Evolutionary conservation across 192 early-diverging fungal genomes (phyloP), one percentile per base, ranked within the genome.

Genomic region (Backusella parvicylindrica): DNA sequence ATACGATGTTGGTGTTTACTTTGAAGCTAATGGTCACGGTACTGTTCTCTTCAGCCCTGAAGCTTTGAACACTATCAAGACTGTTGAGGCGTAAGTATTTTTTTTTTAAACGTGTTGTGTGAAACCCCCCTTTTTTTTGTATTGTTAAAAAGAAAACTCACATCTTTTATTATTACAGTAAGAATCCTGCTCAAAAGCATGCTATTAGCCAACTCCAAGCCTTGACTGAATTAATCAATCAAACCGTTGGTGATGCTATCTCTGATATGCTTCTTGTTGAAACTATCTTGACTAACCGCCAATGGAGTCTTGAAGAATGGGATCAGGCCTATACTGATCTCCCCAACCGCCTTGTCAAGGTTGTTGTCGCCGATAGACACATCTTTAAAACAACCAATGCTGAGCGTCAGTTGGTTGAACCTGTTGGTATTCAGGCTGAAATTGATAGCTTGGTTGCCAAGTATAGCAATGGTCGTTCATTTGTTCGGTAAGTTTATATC

Each of bases 1-100:
- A 77, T 99, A 95, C 84, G 95, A 97, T 82, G 92, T 99, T 75
- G 98, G 98, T 79, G 96, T 98, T 43, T 99, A 99, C 88, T 99
- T 99, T 92, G 98, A 99, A 84, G 98, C 98, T 49, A 99, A 99
- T 76, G 98, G 98, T 71, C 98, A 99, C 81, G 98, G 98, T 68
- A 99, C 98, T 21, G 93, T 98, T 60, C 86, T 99, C 73, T 99
- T 99, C 83, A 99, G 95, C 81, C 77, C 88, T 49, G 79, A 78
- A 4, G 93, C 93, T 18, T 82, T 90, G 68, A 91, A 92, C 71
- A 92, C 94, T 7, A 95, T 98, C 81, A 83, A 89, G 68, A 81
- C 84, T 16, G 71, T 85, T 13, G 79, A 89, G 76, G 90, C 87
- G 90, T 92, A 86, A 40, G 73, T n/a, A n/a, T 79, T 37, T 18